phyloP scores from a whole-genome alignment of 2,329 filamentous ascomycete genomes.

The Colletotrichum caudatum region DNA sequence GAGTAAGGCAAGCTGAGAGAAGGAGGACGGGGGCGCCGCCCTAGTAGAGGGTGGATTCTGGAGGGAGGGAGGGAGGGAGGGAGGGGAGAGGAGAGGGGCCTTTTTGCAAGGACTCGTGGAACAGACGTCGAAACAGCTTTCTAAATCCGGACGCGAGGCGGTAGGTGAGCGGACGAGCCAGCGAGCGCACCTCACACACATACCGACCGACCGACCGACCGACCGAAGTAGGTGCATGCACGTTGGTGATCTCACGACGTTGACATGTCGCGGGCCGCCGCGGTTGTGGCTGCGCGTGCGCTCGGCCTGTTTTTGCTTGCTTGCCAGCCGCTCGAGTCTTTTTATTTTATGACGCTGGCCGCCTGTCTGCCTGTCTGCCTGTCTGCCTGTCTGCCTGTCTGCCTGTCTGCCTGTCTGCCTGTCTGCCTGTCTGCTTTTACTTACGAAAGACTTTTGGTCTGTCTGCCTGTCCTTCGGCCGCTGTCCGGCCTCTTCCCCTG shows the following conservation, averaged over 20 bases:
- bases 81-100: not conserved
- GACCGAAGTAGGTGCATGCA: no score
- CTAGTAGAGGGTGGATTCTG: slow-evolving; percentile 7
- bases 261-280: not conserved
- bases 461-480: not conserved
- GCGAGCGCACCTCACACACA: not conserved
- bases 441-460: not conserved
- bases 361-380: not conserved
- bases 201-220: not conserved
- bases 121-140: slow-evolving; percentile 13
- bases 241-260: slow-evolving; percentile 1
- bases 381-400: no score
- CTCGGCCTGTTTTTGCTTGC: slow-evolving; percentile 4
- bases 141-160: not conserved
- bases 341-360: slow-evolving; percentile 9
- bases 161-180: slow-evolving; percentile 15
- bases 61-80: not conserved
- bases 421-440: no score
- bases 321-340: not conserved
- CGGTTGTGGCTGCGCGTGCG: slow-evolving; percentile 3
- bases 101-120: not conserved
- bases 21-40: slow-evolving; percentile 13
- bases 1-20: slow-evolving; percentile 1
- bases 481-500: not conserved
- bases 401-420: not conserved